These are phyloP conservation scores for Trichosporon sp. DNA, from an alignment of 1,284 basidiomycete genomes.

Conservation along the genomic window DNA sequence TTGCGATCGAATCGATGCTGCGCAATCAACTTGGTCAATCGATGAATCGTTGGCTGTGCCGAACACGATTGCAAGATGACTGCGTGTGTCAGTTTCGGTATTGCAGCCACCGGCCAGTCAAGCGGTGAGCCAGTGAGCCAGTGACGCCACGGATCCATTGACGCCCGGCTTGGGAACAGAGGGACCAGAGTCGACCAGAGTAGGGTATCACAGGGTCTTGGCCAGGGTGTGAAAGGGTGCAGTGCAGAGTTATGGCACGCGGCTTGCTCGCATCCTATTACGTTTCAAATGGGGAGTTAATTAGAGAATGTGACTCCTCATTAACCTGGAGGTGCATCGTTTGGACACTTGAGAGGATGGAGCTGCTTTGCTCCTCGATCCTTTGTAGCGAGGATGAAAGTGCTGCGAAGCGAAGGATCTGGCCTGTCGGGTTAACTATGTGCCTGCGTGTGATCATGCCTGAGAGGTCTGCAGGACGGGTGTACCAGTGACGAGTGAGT, in stretches of 20 bases:
- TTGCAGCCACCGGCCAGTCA: too few relatives aligned
- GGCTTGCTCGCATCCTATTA: background rate
- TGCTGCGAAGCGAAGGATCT: too few relatives aligned
- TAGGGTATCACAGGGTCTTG: background rate
- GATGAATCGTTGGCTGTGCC: too few relatives aligned
- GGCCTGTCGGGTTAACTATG: too few relatives aligned
- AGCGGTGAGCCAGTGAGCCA: background rate
- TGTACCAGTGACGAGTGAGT: too few relatives aligned
- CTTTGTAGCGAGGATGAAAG: too few relatives aligned
- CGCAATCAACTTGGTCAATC: too few relatives aligned
- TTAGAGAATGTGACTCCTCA: background rate
- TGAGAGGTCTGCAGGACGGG: background rate
- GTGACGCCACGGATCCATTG: constrained; percentile 1
- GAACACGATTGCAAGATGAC: background rate
- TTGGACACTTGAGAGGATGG: too few relatives aligned
- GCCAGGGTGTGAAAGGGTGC: too few relatives aligned
- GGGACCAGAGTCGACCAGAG: background rate
- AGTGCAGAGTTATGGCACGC: too few relatives aligned
- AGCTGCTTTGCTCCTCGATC: background rate
- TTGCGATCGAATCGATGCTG: too few relatives aligned
- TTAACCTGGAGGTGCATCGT: background rate
- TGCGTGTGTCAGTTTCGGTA: constrained; percentile 2
- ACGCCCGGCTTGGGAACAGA: background rate
- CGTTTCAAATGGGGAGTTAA: background rate
- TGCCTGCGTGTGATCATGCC: too few relatives aligned